Evolutionary conservation across 306 rosid species (phyloP).

Genomic region (Cucurbita argyrosperma): DNA sequence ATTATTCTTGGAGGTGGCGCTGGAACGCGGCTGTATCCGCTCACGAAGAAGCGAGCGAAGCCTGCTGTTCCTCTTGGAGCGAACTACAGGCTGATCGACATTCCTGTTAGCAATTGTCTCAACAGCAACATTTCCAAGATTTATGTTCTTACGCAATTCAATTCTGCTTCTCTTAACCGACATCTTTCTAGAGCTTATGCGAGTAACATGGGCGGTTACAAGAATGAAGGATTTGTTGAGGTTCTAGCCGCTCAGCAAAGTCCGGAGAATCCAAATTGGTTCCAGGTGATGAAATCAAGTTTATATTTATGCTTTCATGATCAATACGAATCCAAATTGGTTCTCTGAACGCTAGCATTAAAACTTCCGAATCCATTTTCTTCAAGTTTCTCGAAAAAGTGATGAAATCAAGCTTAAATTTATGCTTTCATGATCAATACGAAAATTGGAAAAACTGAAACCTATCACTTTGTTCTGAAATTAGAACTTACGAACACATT

Average conservation of each 20-base stretch:
- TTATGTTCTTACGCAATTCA: constrained; percentile 94
- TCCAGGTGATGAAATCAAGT: constrained; percentile 44
- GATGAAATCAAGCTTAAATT: background rate
- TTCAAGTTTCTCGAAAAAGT: background rate
- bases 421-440: too few species aligned
- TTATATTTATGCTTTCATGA: background rate
- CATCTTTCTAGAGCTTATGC: constrained; percentile 95
- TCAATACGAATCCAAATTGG: background rate
- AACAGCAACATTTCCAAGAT: constrained; percentile 90
- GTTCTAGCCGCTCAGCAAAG: constrained; percentile 99
- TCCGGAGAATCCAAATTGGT: constrained; percentile 98
- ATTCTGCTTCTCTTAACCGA: constrained; percentile 93
- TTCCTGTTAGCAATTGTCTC: constrained; percentile 92
- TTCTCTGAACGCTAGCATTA: background rate
- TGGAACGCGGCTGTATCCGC: constrained; percentile 85
- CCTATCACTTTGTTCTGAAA: background rate
- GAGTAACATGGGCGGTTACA: constrained; percentile 91
- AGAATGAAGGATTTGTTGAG: constrained; percentile 92
- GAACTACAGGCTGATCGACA: constrained; percentile 87
- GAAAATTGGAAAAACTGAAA: too few species aligned
- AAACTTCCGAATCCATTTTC: background rate
- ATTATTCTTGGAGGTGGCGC: constrained; percentile 96
- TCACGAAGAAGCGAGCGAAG: constrained; percentile 94
- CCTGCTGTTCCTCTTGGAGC: constrained; percentile 99
- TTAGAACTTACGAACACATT: background rate